Evolutionary conservation across 257 asterid genomes (phyloP), one percentile per base, ranked within the genome.

Genomic region (Gentiana macrophylla): DNA sequence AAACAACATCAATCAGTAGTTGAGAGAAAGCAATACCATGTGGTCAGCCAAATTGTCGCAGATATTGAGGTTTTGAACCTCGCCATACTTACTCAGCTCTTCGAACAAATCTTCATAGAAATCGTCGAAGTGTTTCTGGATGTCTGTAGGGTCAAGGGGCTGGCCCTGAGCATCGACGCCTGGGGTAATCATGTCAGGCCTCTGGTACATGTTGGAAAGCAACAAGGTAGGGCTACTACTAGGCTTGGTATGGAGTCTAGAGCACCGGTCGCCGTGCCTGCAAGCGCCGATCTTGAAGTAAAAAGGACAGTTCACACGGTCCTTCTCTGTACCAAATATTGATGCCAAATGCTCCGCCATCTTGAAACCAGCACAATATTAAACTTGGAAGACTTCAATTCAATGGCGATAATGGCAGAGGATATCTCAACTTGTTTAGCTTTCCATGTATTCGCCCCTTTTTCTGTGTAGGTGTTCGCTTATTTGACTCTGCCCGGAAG

Each of bases 211-310:
- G 38, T 65, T 61, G 24, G 63, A 57, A 36, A 66, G 72, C 0
- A 66, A 33, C 5, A 66, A 68, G 0, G 72, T 71, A 0, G 76
- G 76, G 50, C 62, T 50, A 56, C 65, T 61, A 35, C 55, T 61
- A 1, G 72, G 62, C 15, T 56, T 55, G 5, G 58, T 71, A 51
- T 61, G 72, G 52, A 71, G 72, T n/a, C 69, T 60, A 15, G 69
- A 71, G 56, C 72, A 57, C 33, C 60, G 72, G 32, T 71, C 69
- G 1, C 57, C 72, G 56, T 66, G 76, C 36, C 72, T 64, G 53
- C 67, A 70, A 1, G 75, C 75, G 37, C 64, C 75, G 63, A 70
- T 70, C 65, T 70, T 70, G 60, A 70, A 70, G 67, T 70, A 70
- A 48, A 70, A 70, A 7, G 75, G 70, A 52, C 70, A 70, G 56